Evolutionary conservation across 257 asterid species (phyloP).

Genomic region (Solanum dulcamara): DNA sequence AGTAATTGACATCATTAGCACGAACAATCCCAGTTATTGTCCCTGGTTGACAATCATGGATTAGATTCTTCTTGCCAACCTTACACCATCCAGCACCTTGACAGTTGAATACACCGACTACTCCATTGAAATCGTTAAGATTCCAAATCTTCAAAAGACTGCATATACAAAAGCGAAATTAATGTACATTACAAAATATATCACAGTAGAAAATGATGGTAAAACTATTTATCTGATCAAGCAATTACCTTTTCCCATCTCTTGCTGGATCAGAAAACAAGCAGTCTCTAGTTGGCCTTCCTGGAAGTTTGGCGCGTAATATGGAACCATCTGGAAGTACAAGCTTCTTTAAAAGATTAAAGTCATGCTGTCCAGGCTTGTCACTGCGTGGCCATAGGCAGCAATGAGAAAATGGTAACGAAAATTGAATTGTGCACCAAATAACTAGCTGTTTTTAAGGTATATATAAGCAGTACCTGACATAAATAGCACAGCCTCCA

Average conservation of each 20-base stretch:
- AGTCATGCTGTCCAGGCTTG: conserved; percentile 87
- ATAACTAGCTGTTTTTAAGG: not conserved
- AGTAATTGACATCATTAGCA: conserved; percentile 61
- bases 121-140: conserved; percentile 61
- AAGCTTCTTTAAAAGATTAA: conserved; percentile 63
- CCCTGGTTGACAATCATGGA: conserved; percentile 61
- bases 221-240: not conserved
- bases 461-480: conserved; percentile 39
- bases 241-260: conserved; percentile 60
- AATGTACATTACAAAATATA: not conserved
- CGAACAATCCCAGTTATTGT: conserved; percentile 50
- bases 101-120: conserved; percentile 67
- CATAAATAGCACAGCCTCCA: conserved; percentile 88
- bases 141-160: conserved; percentile 86
- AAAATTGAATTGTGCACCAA: not conserved
- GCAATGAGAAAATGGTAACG: not conserved
- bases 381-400: conserved; percentile 37
- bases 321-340: conserved; percentile 86
- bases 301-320: conserved; percentile 79
- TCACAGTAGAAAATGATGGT: not conserved
- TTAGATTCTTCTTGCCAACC: conserved; percentile 55
- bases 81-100: conserved; percentile 88
- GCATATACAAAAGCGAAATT: not conserved
- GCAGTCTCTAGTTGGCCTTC: conserved; percentile 90
- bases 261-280: conserved; percentile 85